Evolutionary conservation across 768 basidiomycete genomes (phyloP), one percentile per base, ranked within the genome.

Genomic region (Clitopilus passeckerianus): DNA sequence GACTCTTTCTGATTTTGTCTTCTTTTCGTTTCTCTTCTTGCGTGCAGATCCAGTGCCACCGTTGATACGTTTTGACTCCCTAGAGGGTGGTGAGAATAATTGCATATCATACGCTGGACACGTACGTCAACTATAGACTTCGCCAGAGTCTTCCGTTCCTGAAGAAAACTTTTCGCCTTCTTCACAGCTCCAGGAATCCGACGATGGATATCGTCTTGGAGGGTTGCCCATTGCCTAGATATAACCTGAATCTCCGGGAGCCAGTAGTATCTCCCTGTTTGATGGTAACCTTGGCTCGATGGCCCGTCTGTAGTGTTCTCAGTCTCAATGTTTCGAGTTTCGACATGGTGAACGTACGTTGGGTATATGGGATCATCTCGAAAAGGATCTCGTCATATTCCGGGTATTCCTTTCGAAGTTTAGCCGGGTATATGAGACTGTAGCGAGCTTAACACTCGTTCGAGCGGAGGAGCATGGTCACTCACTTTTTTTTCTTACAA

Each of bases 231-330:
- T 34, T 53, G 59, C 9, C 22, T 7, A 5, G 64, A 61, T 57
- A 74, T 68, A 3, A 62, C 46, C 6, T 65, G 54, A 14, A 77
- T 65, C 53, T 76, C 76, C 3, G 52, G 24, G 18, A 63, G 63
- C 75, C 74, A 76, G 60, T 70, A 76, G 50, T 67, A 75, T 34
- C 65, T 66, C 3, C 27, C 54, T 70, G 73, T 2, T 30, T 59
- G 16, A 65, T 66, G 6, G 63, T 46, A 54, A 67, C 67, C 57
- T 69, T 66, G 4, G 67, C 30, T 67, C 70, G 37, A 30, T 30
- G 68, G 14, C 68, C 70, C 20, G 69, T 67, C 24, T 69, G 72
- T 75, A 59, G n/a, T 22, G 22, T 23, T 20, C n/a, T n/a, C 24
- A n/a, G 23, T 16, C 58, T 4, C 59, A 57, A 34, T 30, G 37